Base-by-base conservation (phyloP, 1,284 basidiomycete genomes). In the Xerocomus alliaceus region DNA sequence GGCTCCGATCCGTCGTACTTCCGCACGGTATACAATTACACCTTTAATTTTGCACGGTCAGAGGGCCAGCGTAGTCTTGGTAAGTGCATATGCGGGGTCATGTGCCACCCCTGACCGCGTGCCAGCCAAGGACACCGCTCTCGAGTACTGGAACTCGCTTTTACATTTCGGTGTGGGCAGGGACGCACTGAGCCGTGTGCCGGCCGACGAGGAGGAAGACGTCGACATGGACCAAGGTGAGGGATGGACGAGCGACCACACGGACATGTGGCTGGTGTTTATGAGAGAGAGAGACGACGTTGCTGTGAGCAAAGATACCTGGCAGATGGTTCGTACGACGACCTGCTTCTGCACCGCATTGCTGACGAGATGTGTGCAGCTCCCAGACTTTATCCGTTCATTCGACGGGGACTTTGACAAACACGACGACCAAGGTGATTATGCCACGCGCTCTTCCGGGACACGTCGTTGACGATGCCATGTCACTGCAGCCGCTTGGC, bases 261-360 rank as follows among this genome's bases (percentile, higher is more conserved):
- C 88, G 22, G 79, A 88, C 18, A 84, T 88, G 83, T 98, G 96
- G 96, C 87, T 93, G 69, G 89, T 91, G 41, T 98, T 92, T 75
- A 76, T 96, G 68, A 81, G 79, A 44, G 81, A 86, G 71, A 88
- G 86, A 69, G 89, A 88, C 13, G 83, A 83, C 13, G 93, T 92
- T 75, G 94, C 94, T 6, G 84, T 98, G 39, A 95, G 92, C 78
- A 95, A 93, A 78, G 96, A 98, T 80, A 95, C 94, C 4, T 98
- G 96, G 96, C 81, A 83, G 54, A 92, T 97, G 86, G 93, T 95
- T 81, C 77, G 62, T 47, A 37, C 35, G 35, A 51, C 7, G 10
- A 9, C 47, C 24, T 22, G 32, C 42, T 47, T 54, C 5, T 44
- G 32, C 32, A 48, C 35, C 20, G 47, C 58, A 45, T 51, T 15